phyloP scores from a whole-genome alignment of 2,329 filamentous ascomycete species.

The Colletotrichum phormii region DNA sequence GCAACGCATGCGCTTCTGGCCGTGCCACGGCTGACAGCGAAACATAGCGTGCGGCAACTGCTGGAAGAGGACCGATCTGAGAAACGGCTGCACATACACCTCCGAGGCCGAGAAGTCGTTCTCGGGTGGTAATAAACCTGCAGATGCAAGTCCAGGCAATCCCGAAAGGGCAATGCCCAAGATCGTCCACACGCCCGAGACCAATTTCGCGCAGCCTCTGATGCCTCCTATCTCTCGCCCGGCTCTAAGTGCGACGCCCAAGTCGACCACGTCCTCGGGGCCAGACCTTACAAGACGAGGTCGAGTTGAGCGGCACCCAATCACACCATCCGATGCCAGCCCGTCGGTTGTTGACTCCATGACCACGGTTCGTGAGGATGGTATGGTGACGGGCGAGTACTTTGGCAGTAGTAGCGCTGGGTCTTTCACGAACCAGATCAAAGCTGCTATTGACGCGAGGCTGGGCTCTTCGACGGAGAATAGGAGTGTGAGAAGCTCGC shows the following conservation, averaged over 20 bases:
- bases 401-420: constrained; percentile 60
- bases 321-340: constrained; percentile 32
- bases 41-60: constrained; percentile 47
- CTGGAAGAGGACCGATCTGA: constrained; percentile 43
- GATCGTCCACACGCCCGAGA: constrained; percentile 9
- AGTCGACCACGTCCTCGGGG: constrained; percentile 18
- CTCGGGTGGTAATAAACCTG: background rate
- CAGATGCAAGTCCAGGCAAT: background rate
- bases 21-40: background rate
- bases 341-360: constrained; percentile 56
- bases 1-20: no score
- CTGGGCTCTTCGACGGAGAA: constrained; percentile 35
- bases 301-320: constrained; percentile 19
- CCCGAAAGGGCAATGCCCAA: background rate
- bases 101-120: constrained; percentile 22
- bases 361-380: constrained; percentile 57
- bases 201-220: constrained; percentile 4
- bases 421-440: constrained; percentile 59
- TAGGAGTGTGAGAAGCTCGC: background rate
- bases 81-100: constrained; percentile 45
- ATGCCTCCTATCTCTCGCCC: background rate
- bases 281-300: constrained; percentile 3
- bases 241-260: constrained; percentile 2
- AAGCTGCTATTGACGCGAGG: constrained; percentile 52
- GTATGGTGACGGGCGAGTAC: constrained; percentile 52